Percentiles rank a stretch among this genome's conserved stretches.
Conservation (phyloP, 345 rosid genomes). For the Reutealis trisperma region DNA sequence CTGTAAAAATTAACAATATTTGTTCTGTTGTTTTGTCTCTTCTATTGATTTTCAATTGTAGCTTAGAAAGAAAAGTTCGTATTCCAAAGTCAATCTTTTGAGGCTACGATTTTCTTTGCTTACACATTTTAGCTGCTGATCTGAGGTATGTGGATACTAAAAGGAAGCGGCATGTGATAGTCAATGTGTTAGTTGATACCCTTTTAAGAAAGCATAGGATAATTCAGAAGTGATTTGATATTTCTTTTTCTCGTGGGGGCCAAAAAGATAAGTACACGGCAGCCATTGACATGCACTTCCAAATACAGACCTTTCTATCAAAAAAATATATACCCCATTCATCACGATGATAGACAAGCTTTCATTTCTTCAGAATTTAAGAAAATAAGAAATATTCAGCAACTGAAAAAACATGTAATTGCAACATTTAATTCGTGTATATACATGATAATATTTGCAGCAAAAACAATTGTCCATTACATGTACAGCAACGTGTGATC, state of each 20-base stretch:
- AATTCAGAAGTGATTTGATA: not conserved
- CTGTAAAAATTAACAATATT: not conserved
- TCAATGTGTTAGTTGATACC: not conserved
- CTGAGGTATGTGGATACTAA: no score
- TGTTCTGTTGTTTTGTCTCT: not conserved
- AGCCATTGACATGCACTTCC: not conserved
- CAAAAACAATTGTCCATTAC: not conserved
- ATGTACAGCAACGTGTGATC: not conserved
- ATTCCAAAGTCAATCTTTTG: no score
- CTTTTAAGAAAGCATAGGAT: not conserved
- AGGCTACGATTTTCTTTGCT: no score
- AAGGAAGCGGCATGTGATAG: not conserved
- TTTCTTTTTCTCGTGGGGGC: not conserved
- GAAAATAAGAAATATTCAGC: not conserved
- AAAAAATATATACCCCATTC: not conserved
- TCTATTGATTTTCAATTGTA: not conserved
- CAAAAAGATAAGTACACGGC: no score
- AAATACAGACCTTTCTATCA: no score
- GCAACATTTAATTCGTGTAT: not conserved
- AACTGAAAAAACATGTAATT: not conserved
- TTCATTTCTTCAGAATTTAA: not conserved
- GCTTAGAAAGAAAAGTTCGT: not conserved
- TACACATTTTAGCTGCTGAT: no score
- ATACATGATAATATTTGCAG: not conserved
- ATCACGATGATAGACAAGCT: not conserved